Conservation (phyloP, 495 filamentous ascomycete species). For the Rusavskia elegans region DNA sequence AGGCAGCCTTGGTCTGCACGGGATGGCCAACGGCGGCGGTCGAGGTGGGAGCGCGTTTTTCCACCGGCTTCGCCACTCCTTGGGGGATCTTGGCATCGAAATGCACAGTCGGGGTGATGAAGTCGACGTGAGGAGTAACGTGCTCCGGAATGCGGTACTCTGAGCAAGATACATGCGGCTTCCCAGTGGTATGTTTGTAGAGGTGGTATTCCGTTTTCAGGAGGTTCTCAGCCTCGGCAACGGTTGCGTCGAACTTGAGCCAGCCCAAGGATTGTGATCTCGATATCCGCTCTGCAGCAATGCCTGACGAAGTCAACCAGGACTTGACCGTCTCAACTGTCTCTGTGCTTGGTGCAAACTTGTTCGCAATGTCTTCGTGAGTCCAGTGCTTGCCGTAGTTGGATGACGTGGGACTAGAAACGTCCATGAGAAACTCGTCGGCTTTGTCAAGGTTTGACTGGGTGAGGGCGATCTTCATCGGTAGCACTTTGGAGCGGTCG, state of each 20-base stretch:
- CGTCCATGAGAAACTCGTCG: slow-evolving; percentile 37
- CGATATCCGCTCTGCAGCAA: slow-evolving; percentile 27
- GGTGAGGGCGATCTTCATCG: slow-evolving; percentile 38
- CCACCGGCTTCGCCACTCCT: neutral
- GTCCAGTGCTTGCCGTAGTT: slow-evolving; percentile 40
- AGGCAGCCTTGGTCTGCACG: slow-evolving; percentile 16
- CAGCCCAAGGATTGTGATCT: slow-evolving; percentile 31
- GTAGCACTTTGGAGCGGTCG: slow-evolving; percentile 22
- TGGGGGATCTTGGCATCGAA: slow-evolving; percentile 15
- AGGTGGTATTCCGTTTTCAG: slow-evolving; percentile 43
- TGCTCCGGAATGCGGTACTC: slow-evolving; percentile 37
- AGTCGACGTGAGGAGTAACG: slow-evolving; percentile 38
- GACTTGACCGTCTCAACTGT: slow-evolving; percentile 26
- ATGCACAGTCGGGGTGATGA: slow-evolving; percentile 34
- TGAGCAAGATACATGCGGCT: slow-evolving; percentile 33
- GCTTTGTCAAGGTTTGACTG: slow-evolving; percentile 37
- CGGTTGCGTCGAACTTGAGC: slow-evolving; percentile 34
- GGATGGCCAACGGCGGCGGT: slow-evolving; percentile 13
- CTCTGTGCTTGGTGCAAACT: slow-evolving; percentile 31
- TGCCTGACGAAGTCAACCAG: slow-evolving; percentile 36
- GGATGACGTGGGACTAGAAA: slow-evolving; percentile 30
- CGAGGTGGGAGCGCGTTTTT: neutral
- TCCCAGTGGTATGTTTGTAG: slow-evolving; percentile 32
- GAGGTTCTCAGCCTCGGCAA: slow-evolving; percentile 36
- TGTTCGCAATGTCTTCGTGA: slow-evolving; percentile 29